These are phyloP conservation scores for Globisporangium heterothallicum DNA, from an alignment of 352 stramenopile species.

Conservation along the genomic window DNA sequence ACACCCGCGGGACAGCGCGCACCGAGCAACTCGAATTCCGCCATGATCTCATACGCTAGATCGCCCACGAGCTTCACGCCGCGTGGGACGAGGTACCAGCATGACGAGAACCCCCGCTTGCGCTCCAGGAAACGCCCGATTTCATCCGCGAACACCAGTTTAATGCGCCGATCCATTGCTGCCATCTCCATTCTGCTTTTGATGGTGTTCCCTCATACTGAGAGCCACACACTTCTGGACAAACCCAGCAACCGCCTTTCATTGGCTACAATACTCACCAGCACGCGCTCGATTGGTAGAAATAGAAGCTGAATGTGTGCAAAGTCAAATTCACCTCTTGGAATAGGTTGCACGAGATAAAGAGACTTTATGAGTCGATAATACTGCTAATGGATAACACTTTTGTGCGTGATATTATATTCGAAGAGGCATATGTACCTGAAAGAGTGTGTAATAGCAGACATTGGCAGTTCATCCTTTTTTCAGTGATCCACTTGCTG, in stretches of 20 bases:
- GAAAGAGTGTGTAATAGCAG: no score
- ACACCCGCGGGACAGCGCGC: conserved; percentile 39
- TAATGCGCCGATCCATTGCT: conserved; percentile 21
- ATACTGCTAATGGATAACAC: no score
- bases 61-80: conserved; percentile 51
- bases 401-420: no score
- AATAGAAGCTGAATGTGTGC: not conserved
- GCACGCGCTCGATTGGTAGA: conserved; percentile 1
- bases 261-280: not conserved
- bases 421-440: not conserved
- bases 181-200: not conserved
- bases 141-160: conserved; percentile 55
- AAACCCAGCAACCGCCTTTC: not conserved
- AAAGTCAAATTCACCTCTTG: no score
- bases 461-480: no score
- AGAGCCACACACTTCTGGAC: not conserved
- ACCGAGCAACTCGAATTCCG: conserved; percentile 45
- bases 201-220: not conserved
- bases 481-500: not conserved
- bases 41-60: conserved; percentile 41
- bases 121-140: conserved; percentile 39
- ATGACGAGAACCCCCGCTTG: conserved; percentile 43
- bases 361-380: no score
- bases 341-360: no score
- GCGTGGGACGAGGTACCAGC: conserved; percentile 62